Percentiles rank a stretch among this genome's conserved stretches.
Conservation (phyloP, 2,329 filamentous ascomycete genomes). For the Penicillium sp. region DNA sequence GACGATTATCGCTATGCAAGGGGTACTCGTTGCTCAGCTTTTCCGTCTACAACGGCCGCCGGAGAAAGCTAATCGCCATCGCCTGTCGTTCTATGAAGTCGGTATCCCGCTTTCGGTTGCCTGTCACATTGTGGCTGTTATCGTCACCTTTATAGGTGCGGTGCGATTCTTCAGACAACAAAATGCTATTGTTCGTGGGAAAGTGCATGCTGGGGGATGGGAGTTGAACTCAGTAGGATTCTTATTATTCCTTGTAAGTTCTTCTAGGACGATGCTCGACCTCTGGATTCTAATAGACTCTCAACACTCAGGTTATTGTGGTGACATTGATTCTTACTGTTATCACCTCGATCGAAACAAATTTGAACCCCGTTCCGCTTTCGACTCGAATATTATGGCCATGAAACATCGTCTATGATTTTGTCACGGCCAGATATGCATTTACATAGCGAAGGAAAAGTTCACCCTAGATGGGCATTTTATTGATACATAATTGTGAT, state of each 20-base stretch:
- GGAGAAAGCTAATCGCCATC: conserved; percentile 14
- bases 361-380: neutral
- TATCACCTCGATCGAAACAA: conserved; percentile 18
- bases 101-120: conserved; percentile 56
- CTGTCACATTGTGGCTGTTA: conserved; percentile 51
- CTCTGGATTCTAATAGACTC: neutral
- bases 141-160: conserved; percentile 53
- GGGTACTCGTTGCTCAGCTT: conserved; percentile 64
- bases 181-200: conserved; percentile 57
- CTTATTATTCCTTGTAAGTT: conserved; percentile 27
- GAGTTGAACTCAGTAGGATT: conserved; percentile 53
- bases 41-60: conserved; percentile 54
- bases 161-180: conserved; percentile 62
- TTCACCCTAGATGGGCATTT: neutral
- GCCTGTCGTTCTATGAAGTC: conserved; percentile 59
- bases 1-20: conserved; percentile 63
- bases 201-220: conserved; percentile 58
- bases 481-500: neutral
- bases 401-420: neutral
- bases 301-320: conserved; percentile 13
- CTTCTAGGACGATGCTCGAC: neutral
- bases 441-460: neutral
- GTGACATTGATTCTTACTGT: conserved; percentile 18
- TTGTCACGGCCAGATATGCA: neutral
- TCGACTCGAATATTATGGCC: neutral